Percentiles rank a stretch among this genome's conserved stretches.
These are phyloP conservation scores for Cercophora samala DNA, from an alignment of 495 filamentous ascomycete species.

Conservation along the genomic window DNA sequence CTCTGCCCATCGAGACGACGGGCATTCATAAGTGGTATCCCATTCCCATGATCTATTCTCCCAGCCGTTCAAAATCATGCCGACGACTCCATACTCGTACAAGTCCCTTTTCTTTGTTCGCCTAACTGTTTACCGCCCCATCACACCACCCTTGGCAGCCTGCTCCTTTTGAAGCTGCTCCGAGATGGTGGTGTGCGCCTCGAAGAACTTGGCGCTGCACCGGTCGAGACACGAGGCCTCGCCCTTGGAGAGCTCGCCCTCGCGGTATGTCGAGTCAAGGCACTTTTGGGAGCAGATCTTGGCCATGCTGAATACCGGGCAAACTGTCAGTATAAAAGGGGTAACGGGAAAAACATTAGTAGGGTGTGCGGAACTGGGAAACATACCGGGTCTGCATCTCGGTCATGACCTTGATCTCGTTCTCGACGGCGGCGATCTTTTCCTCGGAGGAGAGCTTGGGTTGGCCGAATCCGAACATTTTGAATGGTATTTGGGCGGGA, in stretches of 20 bases:
- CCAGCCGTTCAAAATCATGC: not conserved
- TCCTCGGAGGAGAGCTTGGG: constrained; percentile 89
- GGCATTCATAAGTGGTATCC: not conserved
- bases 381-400: constrained; percentile 97
- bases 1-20: not conserved
- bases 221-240: constrained; percentile 96
- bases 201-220: constrained; percentile 96
- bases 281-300: constrained; percentile 91
- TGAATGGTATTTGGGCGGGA: constrained; percentile 33
- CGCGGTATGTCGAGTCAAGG: constrained; percentile 84
- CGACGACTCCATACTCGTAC: not conserved
- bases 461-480: constrained; percentile 86
- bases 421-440: constrained; percentile 92
- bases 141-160: constrained; percentile 37
- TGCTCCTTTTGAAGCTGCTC: constrained; percentile 52
- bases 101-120: not conserved
- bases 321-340: not conserved
- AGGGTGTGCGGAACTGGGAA: constrained; percentile 9
- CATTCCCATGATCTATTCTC: not conserved
- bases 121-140: constrained; percentile 4
- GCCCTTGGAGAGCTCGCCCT: constrained; percentile 95
- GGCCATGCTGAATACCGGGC: constrained; percentile 58
- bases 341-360: not conserved
- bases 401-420: constrained; percentile 88
- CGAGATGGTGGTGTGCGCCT: constrained; percentile 89